Percentiles rank a stretch among this genome's conserved stretches.
These are phyloP conservation scores for Bothriochloa decipiens DNA, from an alignment of 176 grass and related monocot species.

Conservation along the genomic window DNA sequence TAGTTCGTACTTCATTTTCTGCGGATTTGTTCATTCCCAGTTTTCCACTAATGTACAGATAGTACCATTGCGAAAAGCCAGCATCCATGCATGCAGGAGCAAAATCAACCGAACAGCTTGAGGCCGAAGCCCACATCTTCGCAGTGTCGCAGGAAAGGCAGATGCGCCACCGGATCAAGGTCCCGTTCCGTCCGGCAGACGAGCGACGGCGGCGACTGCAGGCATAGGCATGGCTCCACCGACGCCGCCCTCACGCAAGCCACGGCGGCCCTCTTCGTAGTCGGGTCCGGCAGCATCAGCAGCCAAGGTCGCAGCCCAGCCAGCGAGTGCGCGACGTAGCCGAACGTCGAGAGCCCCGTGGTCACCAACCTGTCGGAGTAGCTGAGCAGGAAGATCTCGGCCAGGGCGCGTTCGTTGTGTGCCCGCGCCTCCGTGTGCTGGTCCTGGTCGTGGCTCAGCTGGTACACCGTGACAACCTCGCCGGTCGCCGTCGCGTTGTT, in stretches of 20 bases:
- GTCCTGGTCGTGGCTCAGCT: conserved; percentile 63
- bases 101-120: conserved; percentile 52
- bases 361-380: conserved; percentile 49
- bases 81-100: no score
- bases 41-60: no score
- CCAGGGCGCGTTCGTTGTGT: conserved; percentile 72
- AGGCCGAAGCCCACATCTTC: conserved; percentile 60
- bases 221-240: conserved; percentile 84
- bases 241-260: conserved; percentile 60
- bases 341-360: conserved; percentile 72
- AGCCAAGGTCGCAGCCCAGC: conserved; percentile 57
- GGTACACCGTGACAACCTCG: conserved; percentile 60
- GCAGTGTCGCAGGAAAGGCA: conserved; percentile 62
- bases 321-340: conserved; percentile 70
- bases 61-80: no score
- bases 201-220: conserved; percentile 66
- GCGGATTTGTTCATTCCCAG: no score
- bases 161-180: conserved; percentile 34
- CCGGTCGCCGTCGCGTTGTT: conserved; percentile 55
- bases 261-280: conserved; percentile 13
- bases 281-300: conserved; percentile 23
- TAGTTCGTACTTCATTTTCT: no score
- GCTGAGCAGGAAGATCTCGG: conserved; percentile 77
- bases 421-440: conserved; percentile 46
- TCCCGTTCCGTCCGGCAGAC: conserved; percentile 52